These are phyloP conservation scores for Chernovozyma aurita DNA, from an alignment of 1,139 yeast genomes.

Conservation along the genomic window DNA sequence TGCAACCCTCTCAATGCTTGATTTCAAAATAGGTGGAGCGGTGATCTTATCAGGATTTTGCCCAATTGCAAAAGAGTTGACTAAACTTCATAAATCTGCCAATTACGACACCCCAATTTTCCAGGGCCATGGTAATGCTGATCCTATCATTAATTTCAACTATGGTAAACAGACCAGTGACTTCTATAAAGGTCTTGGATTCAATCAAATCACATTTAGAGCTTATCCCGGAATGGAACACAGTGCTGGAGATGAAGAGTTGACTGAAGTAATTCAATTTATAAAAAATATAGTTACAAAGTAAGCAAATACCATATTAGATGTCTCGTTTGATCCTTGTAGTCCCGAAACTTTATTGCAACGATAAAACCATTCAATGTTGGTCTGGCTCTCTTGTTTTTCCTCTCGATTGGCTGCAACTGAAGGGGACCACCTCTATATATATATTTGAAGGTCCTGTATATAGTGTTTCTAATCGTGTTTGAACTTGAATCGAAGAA, in stretches of 20 bases:
- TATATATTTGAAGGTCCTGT: no score
- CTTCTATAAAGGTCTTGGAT: conserved; percentile 47
- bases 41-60: conserved; percentile 76
- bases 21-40: conserved; percentile 72
- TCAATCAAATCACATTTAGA: conserved; percentile 50
- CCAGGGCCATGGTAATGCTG: conserved; percentile 84
- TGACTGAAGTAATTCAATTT: conserved; percentile 55
- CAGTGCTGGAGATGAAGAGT: conserved; percentile 62
- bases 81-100: conserved; percentile 14
- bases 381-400: no score
- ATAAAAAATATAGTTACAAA: conserved; percentile 19
- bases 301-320: neutral
- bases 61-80: conserved; percentile 40
- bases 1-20: conserved; percentile 45
- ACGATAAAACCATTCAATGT: no score
- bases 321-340: no score
- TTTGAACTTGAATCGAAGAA: no score
- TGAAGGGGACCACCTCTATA: no score
- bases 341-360: no score
- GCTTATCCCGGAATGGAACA: conserved; percentile 65
- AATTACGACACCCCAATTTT: conserved; percentile 73
- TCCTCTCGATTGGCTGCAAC: no score
- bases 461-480: no score
- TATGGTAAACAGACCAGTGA: conserved; percentile 48
- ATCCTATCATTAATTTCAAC: conserved; percentile 54